Base-by-base conservation (phyloP, 192 early-diverging fungal genomes). In the Linnemannia exigua region DNA sequence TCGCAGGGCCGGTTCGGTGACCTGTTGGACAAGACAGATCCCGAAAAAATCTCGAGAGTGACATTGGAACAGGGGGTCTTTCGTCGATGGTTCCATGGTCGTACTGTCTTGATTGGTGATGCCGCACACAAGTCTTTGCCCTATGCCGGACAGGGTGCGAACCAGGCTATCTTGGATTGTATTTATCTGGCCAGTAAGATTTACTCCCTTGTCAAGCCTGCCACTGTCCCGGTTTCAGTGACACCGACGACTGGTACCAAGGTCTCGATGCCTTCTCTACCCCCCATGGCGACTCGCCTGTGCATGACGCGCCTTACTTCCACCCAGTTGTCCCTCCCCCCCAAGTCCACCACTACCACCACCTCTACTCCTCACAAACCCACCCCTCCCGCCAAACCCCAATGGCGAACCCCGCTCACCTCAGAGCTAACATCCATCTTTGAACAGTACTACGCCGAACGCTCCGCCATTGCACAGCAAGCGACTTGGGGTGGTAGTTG, bases 41-140 rank as follows among this genome's bases (percentile, higher is more conserved):
- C 38, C 16, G 54, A 75, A 16, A 31, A n/a, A 19, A 66, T 75
- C 74, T 66, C 74, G 33, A 67, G 52, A 31, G 79, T 74, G n/a
- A 74, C 48, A 19, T 25, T 81, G 19, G 73, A 81, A 41, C 72
- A 81, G 46, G 79, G 79, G 9, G 50, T 81, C 33, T 70, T 58
- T 33, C 33, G 35, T 28, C 79, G 73, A 7, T 81, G 79, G 79
- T 74, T 70, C 36, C 74, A 81, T 69, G 44, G 73, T 8, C 72
- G 79, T 6, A 75, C 52, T 25, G 79, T 81, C 44, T n/a, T 73
- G 2, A 31, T 80, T 33, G 79, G 79, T 2, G 79, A 80, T 44
- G 79, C 79, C 9, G 61, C 63, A 25, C 79, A 81, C 47, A 74
- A 81, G 73, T 58, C 50, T 0, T 75, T 75, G 36, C 74, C 74